Percentiles rank a stretch among this genome's conserved stretches.
These are phyloP conservation scores for Exophiala viscosa DNA, from an alignment of 2,329 filamentous ascomycete genomes.

Conservation along the genomic window DNA sequence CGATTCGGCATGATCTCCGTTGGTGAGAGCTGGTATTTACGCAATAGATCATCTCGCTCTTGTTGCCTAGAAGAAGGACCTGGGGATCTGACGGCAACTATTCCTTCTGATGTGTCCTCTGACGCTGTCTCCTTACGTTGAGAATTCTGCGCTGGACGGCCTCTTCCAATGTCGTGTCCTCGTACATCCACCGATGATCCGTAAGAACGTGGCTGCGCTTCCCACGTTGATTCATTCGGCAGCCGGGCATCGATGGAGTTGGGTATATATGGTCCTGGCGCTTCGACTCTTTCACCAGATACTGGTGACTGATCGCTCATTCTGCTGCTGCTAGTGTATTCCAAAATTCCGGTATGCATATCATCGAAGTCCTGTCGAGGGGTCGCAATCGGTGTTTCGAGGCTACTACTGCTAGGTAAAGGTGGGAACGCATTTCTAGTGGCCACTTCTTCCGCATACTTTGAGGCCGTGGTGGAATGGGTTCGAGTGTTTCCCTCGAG, in stretches of 20 bases:
- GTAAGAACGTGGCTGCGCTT: neutral
- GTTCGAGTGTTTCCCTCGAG: slow-evolving; percentile 9
- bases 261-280: neutral
- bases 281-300: slow-evolving; percentile 1
- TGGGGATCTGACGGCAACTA: neutral
- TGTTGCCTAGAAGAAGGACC: neutral
- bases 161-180: neutral
- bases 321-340: neutral
- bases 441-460: slow-evolving; percentile 28
- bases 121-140: neutral
- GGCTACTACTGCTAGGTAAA: slow-evolving; percentile 2
- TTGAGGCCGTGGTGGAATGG: slow-evolving; percentile 16
- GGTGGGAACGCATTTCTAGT: slow-evolving; percentile 23
- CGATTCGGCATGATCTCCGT: slow-evolving; percentile 10
- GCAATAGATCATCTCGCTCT: slow-evolving; percentile 2
- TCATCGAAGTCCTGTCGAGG: neutral
- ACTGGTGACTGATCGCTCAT: slow-evolving; percentile 1
- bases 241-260: slow-evolving; percentile 2
- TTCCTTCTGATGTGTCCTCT: neutral
- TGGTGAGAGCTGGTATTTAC: slow-evolving; percentile 16
- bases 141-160: neutral
- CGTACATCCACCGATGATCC: neutral
- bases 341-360: neutral
- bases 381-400: slow-evolving; percentile 1
- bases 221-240: slow-evolving; percentile 1